Percentiles rank a stretch among this genome's conserved stretches.
These are phyloP conservation scores for Clarkia xantiana DNA, from an alignment of 345 rosid genomes.

Conservation along the genomic window DNA sequence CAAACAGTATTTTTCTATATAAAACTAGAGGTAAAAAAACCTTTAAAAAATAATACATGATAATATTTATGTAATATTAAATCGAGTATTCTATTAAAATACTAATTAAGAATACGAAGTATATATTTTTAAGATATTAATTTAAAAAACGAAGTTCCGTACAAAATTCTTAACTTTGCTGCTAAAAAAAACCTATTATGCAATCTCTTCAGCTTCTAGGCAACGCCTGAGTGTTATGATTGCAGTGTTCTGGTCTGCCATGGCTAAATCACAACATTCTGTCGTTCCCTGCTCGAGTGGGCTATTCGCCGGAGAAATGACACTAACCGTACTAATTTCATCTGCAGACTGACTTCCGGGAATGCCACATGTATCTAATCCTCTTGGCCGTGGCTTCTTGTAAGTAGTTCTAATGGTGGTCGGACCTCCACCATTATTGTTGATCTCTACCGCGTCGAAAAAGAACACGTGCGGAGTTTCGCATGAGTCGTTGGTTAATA, in stretches of 20 bases:
- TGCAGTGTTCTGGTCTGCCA: conserved; percentile 9
- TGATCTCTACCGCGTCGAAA: conserved; percentile 27
- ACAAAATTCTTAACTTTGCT: too few relatives aligned
- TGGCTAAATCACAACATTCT: conserved; percentile 45
- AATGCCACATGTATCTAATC: conserved; percentile 24
- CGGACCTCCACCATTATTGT: conserved; percentile 7
- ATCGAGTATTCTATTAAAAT: too few relatives aligned
- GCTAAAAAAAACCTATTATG: too few relatives aligned
- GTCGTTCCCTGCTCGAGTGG: conserved; percentile 27
- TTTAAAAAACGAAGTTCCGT: too few relatives aligned
- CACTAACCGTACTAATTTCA: conserved; percentile 26
- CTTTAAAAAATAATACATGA: too few relatives aligned
- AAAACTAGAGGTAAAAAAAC: too few relatives aligned
- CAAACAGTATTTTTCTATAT: too few relatives aligned
- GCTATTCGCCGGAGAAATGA: conserved; percentile 21
- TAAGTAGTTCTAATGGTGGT: conserved; percentile 27
- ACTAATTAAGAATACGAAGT: too few relatives aligned
- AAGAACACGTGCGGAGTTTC: conserved; percentile 45
- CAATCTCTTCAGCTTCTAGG: conserved; percentile 33
- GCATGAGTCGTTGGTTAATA: conserved; percentile 23
- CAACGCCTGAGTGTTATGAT: conserved; percentile 39
- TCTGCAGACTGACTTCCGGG: conserved; percentile 38
- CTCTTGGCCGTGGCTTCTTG: conserved; percentile 5
- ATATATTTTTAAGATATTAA: too few relatives aligned
- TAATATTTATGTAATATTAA: too few relatives aligned